phyloP scores from a whole-genome alignment of 495 filamentous ascomycete genomes.

The Tuber magnatum region DNA sequence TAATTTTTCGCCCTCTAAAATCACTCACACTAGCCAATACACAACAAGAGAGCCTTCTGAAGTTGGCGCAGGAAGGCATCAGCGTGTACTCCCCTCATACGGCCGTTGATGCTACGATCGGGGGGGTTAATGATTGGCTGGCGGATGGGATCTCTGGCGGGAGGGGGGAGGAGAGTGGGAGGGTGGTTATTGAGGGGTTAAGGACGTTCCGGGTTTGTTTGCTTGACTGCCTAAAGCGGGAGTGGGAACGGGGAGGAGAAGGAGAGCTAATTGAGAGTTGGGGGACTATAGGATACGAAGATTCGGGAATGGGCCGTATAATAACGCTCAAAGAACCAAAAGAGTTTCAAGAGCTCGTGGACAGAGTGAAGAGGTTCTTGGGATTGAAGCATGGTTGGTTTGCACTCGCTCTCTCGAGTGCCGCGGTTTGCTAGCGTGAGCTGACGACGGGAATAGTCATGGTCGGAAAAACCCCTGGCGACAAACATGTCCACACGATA shows the following conservation, averaged over 20 bases:
- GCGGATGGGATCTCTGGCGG: slow-evolving; percentile 69
- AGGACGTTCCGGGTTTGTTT: slow-evolving; percentile 17
- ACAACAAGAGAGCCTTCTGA: slow-evolving; percentile 76
- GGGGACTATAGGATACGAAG: slow-evolving; percentile 26
- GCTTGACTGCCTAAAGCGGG: too few species aligned
- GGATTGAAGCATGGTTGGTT: slow-evolving; percentile 22
- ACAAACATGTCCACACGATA: slow-evolving; percentile 34
- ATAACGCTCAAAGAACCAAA: slow-evolving; percentile 17
- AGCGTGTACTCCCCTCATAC: slow-evolving; percentile 84
- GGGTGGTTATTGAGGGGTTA: slow-evolving; percentile 34
- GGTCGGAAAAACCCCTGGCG: slow-evolving; percentile 41
- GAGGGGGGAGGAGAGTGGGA: slow-evolving; percentile 44
- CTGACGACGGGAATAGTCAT: slow-evolving; percentile 20
- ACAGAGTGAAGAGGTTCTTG: slow-evolving; percentile 32
- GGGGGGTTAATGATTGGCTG: slow-evolving; percentile 90
- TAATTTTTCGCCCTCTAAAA: slow-evolving; percentile 90
- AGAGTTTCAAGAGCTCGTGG: slow-evolving; percentile 21
- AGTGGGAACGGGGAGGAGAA: not conserved
- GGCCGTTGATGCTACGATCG: slow-evolving; percentile 78
- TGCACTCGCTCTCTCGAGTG: not conserved
- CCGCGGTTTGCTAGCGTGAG: not conserved
- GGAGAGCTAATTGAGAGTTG: slow-evolving; percentile 4
- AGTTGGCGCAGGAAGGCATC: slow-evolving; percentile 69
- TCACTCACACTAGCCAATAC: slow-evolving; percentile 73
- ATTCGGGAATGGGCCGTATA: slow-evolving; percentile 35